Evolutionary conservation across 2,329 filamentous ascomycete genomes (phyloP).

Genomic region (Penicillium frequentans): DNA sequence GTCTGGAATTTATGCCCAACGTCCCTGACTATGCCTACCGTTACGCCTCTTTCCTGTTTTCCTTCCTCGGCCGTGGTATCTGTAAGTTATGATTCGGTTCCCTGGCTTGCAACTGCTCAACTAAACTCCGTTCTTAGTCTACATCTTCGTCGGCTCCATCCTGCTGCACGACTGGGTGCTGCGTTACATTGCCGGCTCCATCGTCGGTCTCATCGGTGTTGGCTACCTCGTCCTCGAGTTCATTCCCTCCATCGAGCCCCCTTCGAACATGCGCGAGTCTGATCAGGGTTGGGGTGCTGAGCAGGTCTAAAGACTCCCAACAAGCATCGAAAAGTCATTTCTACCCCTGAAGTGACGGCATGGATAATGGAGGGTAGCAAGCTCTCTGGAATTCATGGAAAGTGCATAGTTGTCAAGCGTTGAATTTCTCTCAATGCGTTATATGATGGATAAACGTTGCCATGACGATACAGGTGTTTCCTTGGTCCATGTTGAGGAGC

Average conservation of each 20-base stretch:
- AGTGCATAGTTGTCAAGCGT: conserved; percentile 2
- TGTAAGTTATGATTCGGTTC: conserved; percentile 64
- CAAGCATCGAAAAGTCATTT: neutral
- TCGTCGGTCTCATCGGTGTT: conserved; percentile 76
- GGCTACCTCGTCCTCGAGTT: conserved; percentile 76
- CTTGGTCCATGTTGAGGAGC: neutral
- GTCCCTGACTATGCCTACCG: conserved; percentile 89
- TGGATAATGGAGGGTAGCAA: neutral
- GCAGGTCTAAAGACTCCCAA: conserved; percentile 59
- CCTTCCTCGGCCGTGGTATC: conserved; percentile 89
- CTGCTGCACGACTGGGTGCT: conserved; percentile 68
- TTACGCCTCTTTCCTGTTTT: conserved; percentile 97
- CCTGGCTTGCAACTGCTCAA: neutral
- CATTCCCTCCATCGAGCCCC: conserved; percentile 75
- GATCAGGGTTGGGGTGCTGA: conserved; percentile 75
- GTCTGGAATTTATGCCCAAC: conserved; percentile 77
- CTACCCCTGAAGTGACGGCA: neutral
- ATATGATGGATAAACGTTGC: conserved; percentile 2
- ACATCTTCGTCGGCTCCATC: conserved; percentile 90
- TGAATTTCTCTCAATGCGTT: conserved; percentile 1
- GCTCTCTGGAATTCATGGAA: neutral
- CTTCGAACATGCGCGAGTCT: conserved; percentile 77
- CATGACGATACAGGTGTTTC: neutral
- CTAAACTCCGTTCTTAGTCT: conserved; percentile 62
- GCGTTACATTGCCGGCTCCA: conserved; percentile 72